phyloP scores from a whole-genome alignment of 108 stramenopile species.

The Stephanodiscus minutulus region DNA sequence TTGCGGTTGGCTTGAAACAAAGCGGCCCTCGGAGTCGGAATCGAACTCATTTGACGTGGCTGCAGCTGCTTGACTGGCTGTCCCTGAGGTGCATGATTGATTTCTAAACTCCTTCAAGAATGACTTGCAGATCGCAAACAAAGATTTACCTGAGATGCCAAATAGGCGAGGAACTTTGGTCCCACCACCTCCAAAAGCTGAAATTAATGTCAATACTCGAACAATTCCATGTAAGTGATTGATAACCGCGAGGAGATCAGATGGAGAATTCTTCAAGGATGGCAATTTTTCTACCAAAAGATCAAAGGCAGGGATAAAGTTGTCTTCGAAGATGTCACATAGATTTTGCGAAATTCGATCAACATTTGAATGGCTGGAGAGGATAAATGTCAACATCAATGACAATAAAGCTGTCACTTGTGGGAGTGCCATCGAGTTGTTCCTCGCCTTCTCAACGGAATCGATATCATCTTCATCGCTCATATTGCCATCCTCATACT shows the following conservation, averaged over 20 bases:
- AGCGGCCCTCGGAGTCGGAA: constrained; percentile 25
- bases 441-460: neutral
- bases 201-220: constrained; percentile 27
- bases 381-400: constrained; percentile 22
- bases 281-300: constrained; percentile 24
- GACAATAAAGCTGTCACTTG: constrained; percentile 29
- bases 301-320: constrained; percentile 35
- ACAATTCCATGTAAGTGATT: constrained; percentile 43
- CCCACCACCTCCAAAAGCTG: constrained; percentile 14
- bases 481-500: constrained; percentile 21
- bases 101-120: constrained; percentile 38
- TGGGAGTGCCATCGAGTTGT: constrained; percentile 15
- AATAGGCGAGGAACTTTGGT: constrained; percentile 15
- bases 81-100: constrained; percentile 14
- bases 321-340: constrained; percentile 20
- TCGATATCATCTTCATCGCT: constrained; percentile 29
- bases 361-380: constrained; percentile 25
- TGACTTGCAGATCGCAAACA: constrained; percentile 31
- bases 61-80: neutral
- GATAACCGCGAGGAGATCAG: constrained; percentile 30
- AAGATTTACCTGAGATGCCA: constrained; percentile 26
- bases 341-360: constrained; percentile 25
- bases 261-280: constrained; percentile 16
- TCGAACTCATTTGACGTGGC: constrained; percentile 1
- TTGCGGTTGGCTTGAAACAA: constrained; percentile 9